These are phyloP conservation scores for Kluyveromyces starmeri DNA, from an alignment of 805 yeast genomes.

Conservation along the genomic window DNA sequence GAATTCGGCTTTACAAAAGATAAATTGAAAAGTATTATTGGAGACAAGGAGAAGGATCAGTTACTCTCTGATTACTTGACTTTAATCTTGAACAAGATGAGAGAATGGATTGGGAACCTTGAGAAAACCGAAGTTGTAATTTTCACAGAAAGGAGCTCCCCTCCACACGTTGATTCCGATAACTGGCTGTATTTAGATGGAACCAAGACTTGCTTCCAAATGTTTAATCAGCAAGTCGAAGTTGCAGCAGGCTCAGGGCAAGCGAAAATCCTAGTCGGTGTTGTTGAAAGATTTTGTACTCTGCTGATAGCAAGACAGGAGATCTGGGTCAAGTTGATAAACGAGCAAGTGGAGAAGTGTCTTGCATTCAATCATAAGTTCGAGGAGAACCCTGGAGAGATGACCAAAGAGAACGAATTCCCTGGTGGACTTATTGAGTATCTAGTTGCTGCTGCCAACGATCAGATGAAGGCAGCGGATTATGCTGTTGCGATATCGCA, in stretches of 20 bases:
- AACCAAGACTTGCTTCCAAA: conserved; percentile 66
- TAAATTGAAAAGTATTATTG: conserved; percentile 45
- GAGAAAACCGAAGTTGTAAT: conserved; percentile 55
- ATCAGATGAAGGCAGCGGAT: conserved; percentile 66
- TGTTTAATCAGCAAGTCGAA: conserved; percentile 84
- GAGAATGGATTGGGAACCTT: conserved; percentile 75
- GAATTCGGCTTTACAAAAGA: conserved; percentile 42
- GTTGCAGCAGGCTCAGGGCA: conserved; percentile 81
- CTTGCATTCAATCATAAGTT: conserved; percentile 28
- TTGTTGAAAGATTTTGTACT: conserved; percentile 59
- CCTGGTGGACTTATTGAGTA: conserved; percentile 79
- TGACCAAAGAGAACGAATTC: conserved; percentile 35
- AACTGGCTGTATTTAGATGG: conserved; percentile 62
- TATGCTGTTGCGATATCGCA: conserved; percentile 62
- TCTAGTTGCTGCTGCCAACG: conserved; percentile 74
- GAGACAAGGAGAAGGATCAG: conserved; percentile 62
- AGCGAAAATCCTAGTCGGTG: conserved; percentile 70
- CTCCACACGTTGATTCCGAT: conserved; percentile 69
- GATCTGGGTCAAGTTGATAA: conserved; percentile 50
- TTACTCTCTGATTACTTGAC: conserved; percentile 72
- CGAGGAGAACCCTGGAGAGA: conserved; percentile 27
- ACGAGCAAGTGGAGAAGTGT: conserved; percentile 39
- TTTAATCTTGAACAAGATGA: conserved; percentile 62
- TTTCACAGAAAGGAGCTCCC: conserved; percentile 54
- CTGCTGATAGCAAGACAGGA: conserved; percentile 53